Percentiles rank a stretch among this genome's conserved stretches.
These are phyloP conservation scores for Thamnidium elegans DNA, from an alignment of 192 early-diverging fungal species.

Conservation along the genomic window DNA sequence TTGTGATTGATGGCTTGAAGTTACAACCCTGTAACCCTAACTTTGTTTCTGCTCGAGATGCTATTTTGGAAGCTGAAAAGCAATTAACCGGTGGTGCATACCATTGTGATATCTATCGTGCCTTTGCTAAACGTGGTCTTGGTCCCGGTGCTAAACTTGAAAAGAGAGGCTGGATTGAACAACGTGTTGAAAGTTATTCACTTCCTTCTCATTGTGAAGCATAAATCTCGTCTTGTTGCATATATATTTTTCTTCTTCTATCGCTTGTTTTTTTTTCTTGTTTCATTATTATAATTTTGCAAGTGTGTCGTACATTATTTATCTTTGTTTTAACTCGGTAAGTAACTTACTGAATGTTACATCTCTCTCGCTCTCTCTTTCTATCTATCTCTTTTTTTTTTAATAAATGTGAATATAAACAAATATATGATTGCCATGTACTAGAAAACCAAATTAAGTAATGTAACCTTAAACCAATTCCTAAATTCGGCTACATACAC, in stretches of 20 bases:
- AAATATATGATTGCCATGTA: too few relatives aligned
- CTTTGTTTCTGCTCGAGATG: conserved; percentile 71
- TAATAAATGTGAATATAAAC: too few relatives aligned
- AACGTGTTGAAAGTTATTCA: conserved; percentile 30
- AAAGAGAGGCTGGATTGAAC: conserved; percentile 33
- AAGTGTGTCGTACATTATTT: too few relatives aligned
- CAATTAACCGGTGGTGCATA: conserved; percentile 64
- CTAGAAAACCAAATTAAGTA: too few relatives aligned
- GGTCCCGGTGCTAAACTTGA: conserved; percentile 65
- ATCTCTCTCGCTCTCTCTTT: too few relatives aligned
- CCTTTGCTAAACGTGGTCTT: conserved; percentile 88
- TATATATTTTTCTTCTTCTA: conserved; percentile 3
- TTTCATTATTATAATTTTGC: not conserved
- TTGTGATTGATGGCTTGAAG: conserved; percentile 75
- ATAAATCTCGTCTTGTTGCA: conserved; percentile 5
- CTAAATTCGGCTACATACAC: too few relatives aligned
- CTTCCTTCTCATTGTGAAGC: conserved; percentile 21
- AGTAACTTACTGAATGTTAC: too few relatives aligned
- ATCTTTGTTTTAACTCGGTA: too few relatives aligned
- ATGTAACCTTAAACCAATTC: too few relatives aligned
- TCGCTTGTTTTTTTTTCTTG: conserved; percentile 10
- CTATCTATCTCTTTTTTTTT: too few relatives aligned
- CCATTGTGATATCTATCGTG: conserved; percentile 69
- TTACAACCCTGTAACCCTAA: conserved; percentile 73
- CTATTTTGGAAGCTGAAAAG: conserved; percentile 67